Evolutionary conservation across 169 alveolate species (phyloP), one percentile per base, ranked within the genome.

Genomic region (Cryptosporidium muris): DNA sequence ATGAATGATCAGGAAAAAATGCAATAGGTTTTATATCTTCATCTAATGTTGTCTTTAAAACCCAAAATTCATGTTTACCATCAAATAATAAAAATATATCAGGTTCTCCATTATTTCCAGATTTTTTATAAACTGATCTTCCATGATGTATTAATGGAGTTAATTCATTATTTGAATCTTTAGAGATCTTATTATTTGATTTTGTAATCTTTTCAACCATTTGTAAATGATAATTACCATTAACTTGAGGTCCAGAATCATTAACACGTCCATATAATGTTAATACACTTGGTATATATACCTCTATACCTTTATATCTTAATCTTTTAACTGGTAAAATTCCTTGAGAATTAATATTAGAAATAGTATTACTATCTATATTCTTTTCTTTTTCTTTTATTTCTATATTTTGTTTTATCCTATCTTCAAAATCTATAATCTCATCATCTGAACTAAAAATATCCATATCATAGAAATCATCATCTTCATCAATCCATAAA

Each of bases 41-140:
- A 48, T 60, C 85, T 12, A 74, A n/a, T 34, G 49, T 54, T 58
- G 66, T n/a, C 54, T 14, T 74, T n/a, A 74, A 25, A 7, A 47
- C 60, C 85, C 85, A 74, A 47, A 74, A 74, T 60, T 74, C 85
- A 48, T 74, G 85, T 2, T 36, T 58, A n/a, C 85, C 85, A 74
- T 74, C 85, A 74, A 74, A 74, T 2, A 56, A 14, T 25, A 74
- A 47, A 74, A 48, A 74, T 45, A 74, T 45, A 16, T 36, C 43
- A 8, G 85, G 67, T 11, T 51, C 51, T 4, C 8, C 43, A 16
- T 49, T 51, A 5, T 14, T 40, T 11, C 74, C 85, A 12, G 51
- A 52, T 37, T 74, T 74, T 36, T 47, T 58, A 43, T 74, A 74
- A 40, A 74, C 37, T 8, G 85, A 66, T 74, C 85, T 74, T 58